phyloP scores from a whole-genome alignment of 1,284 basidiomycete species.

The Austroboletus rostrupii region DNA sequence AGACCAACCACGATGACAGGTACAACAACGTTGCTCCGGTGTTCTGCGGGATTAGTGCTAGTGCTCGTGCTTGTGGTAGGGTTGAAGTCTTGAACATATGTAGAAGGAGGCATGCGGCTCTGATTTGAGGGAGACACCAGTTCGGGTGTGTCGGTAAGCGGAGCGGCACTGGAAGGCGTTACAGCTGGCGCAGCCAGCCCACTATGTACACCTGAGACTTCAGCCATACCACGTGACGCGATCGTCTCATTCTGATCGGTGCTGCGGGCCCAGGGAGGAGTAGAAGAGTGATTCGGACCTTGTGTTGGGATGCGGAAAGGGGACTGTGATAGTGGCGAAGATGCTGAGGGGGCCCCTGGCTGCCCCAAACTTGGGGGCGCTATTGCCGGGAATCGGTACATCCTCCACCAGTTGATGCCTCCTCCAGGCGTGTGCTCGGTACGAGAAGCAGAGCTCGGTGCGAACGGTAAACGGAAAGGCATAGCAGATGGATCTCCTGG shows the following conservation, averaged over 20 bases:
- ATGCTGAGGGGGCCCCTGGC: conserved; percentile 16
- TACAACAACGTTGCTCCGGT: conserved; percentile 48
- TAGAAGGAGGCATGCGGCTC: conserved; percentile 3
- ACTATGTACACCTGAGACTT: conserved; percentile 15
- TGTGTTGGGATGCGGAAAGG: conserved; percentile 16
- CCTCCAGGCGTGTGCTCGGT: conserved; percentile 36
- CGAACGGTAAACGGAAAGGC: conserved; percentile 30
- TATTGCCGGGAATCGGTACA: conserved; percentile 73
- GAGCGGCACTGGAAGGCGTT: conserved; percentile 2
- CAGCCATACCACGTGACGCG: conserved; percentile 12
- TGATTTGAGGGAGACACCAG: conserved; percentile 7
- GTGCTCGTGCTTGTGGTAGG: conserved; percentile 7
- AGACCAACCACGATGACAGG: conserved; percentile 79
- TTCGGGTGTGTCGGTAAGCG: conserved; percentile 16
- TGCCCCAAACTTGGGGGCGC: conserved; percentile 29
- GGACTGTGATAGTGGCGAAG: conserved; percentile 17
- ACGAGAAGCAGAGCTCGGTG: conserved; percentile 27
- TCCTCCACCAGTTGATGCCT: conserved; percentile 75
- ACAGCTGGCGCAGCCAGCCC: conserved; percentile 11
- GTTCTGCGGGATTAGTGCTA: conserved; percentile 14
- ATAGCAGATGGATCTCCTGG: conserved; percentile 19
- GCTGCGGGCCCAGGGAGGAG: conserved; percentile 17
- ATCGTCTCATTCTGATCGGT: conserved; percentile 22
- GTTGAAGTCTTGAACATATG: conserved; percentile 14
- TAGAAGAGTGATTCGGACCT: conserved; percentile 17